phyloP scores from a whole-genome alignment of 2,329 filamentous ascomycete species.

The Botryotinia globosa region DNA sequence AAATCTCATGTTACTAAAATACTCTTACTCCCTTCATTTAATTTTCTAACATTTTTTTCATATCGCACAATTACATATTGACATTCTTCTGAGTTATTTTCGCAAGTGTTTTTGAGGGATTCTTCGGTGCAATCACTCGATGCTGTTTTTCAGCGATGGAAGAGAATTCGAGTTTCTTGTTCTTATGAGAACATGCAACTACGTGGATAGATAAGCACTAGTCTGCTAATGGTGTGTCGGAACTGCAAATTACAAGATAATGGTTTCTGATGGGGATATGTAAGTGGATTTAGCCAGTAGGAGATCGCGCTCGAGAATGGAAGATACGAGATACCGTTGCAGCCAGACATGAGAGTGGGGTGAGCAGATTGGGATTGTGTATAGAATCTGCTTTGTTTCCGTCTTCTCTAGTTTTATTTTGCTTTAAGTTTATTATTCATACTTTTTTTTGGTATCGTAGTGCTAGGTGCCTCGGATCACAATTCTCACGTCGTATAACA shows the following conservation, averaged over 20 bases:
- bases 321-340: not conserved
- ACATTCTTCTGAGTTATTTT: not conserved
- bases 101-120: not conserved
- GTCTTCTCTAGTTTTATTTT: not conserved
- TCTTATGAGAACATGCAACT: not conserved
- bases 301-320: not conserved
- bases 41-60: not conserved
- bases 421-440: not conserved
- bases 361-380: not conserved
- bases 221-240: not conserved
- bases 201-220: not conserved
- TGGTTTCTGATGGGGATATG: not conserved
- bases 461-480: not conserved
- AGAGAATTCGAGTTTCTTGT: not conserved
- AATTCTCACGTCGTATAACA: not conserved
- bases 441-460: not conserved
- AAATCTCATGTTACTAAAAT: not conserved
- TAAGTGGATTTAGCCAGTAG: not conserved
- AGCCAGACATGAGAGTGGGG: not conserved
- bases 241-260: not conserved
- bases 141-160: not conserved
- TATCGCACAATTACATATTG: not conserved
- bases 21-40: not conserved
- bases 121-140: not conserved
- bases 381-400: not conserved